Percentiles rank a stretch among this genome's conserved stretches.
These are phyloP conservation scores for Penicillium salamii DNA, from an alignment of 495 filamentous ascomycete genomes.

Conservation along the genomic window DNA sequence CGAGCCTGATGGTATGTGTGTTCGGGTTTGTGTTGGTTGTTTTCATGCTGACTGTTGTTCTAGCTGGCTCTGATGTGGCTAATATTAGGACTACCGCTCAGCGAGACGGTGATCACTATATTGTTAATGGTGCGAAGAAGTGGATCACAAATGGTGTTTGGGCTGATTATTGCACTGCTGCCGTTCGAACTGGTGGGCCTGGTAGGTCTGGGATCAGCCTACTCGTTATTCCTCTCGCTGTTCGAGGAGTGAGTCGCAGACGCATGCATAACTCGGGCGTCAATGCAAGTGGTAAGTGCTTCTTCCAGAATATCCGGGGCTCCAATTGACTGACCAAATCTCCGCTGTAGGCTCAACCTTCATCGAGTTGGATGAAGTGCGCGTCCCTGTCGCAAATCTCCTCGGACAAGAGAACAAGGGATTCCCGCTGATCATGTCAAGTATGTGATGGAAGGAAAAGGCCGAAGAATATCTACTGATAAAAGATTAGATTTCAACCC, in stretches of 20 bases:
- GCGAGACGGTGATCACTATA: constrained; percentile 43
- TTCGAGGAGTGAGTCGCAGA: constrained; percentile 55
- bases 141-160: constrained; percentile 58
- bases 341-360: constrained; percentile 49
- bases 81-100: constrained; percentile 51
- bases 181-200: constrained; percentile 51
- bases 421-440: constrained; percentile 50
- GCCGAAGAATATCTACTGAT: not conserved
- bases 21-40: not conserved
- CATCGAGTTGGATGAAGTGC: constrained; percentile 47
- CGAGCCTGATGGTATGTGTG: constrained; percentile 47
- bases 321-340: not conserved
- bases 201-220: constrained; percentile 48
- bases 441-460: constrained; percentile 16
- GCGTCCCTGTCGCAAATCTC: constrained; percentile 41
- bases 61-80: constrained; percentile 53
- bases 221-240: constrained; percentile 49
- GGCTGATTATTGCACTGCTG: constrained; percentile 53
- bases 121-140: constrained; percentile 57
- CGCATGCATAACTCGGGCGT: constrained; percentile 75
- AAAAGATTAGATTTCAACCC: constrained; percentile 43
- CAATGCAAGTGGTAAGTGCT: constrained; percentile 35
- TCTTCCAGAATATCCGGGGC: too few species aligned
- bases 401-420: constrained; percentile 48
- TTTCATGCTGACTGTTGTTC: not conserved